Evolutionary conservation across 1,284 basidiomycete genomes (phyloP), one percentile per base, ranked within the genome.

Genomic region (Ceratobasidium sp.): DNA sequence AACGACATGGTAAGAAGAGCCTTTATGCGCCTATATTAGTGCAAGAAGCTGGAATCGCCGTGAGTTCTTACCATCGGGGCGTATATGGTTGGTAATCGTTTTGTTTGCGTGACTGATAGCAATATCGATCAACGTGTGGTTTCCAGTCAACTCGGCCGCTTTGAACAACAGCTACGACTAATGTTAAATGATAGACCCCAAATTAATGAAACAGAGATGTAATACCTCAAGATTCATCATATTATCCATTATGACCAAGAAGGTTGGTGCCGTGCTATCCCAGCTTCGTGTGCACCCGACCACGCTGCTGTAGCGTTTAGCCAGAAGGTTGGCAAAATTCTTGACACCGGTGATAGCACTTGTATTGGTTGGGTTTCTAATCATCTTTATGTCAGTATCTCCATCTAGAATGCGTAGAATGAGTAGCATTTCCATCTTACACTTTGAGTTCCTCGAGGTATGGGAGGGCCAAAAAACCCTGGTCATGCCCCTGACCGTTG

Each of bases 161-260:
- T 82, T 82, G 79, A 88, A 89, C 11, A 91, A 81, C 11, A 90
- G 82, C 80, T 83, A 35, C 38, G 46, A 38, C 44, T 32, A n/a
- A n/a, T n/a, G n/a, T n/a, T n/a, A 30, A 57, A 2, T 2, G 44
- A 55, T 44, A 50, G 55, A 21, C 41, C 28, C 18, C 43, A 38
- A 9, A 9, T 5, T 8, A 46, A 32, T 18, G 21, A n/a, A 9
- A 28, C 16, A 35, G 26, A 35, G 8, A 35, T 62, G 26, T 46
- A 30, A 75, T 46, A 67, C 83, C 77, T 91, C 87, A 26, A 91
- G 84, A 77, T 90, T 91, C 88, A 91, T 90, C 89, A 91, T 90
- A 78, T 90, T 91, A 81, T 91, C 89, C 61, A 90, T 90, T 78
- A 91, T 90, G 70, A 91, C 88, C 85, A 87, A 72, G 30, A 62